A percentile compares a stretch with the other conserved stretches of the same genome.
Conservation (phyloP, 805 yeast species). For the Metschnikowia lachancei region DNA sequence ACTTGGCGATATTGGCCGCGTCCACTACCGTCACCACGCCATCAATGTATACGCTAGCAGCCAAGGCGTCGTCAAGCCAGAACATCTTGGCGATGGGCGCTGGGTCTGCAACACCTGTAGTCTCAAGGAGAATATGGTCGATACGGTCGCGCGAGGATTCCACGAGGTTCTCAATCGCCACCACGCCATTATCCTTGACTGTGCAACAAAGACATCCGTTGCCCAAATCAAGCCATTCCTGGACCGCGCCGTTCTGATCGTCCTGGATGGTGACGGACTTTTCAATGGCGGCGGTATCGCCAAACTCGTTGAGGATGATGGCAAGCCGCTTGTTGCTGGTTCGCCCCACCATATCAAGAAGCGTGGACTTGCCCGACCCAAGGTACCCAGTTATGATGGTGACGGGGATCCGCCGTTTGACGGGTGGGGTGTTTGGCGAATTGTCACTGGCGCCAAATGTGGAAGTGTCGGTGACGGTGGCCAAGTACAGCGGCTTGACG, state of each 20-base stretch:
- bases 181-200: slow-evolving; percentile 90
- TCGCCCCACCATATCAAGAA: slow-evolving; percentile 70
- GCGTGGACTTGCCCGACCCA: slow-evolving; percentile 92
- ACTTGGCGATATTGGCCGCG: slow-evolving; percentile 57
- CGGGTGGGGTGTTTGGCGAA: slow-evolving; percentile 17
- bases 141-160: slow-evolving; percentile 67
- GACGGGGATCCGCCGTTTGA: slow-evolving; percentile 61
- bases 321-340: slow-evolving; percentile 76
- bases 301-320: slow-evolving; percentile 88
- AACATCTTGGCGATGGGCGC: slow-evolving; percentile 97
- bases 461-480: slow-evolving; percentile 10
- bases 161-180: slow-evolving; percentile 86
- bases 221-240: slow-evolving; percentile 95
- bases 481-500: slow-evolving; percentile 17
- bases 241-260: slow-evolving; percentile 48
- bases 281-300: slow-evolving; percentile 87
- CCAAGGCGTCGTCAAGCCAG: slow-evolving; percentile 91
- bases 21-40: slow-evolving; percentile 90
- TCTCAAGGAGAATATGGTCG: slow-evolving; percentile 89
- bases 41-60: slow-evolving; percentile 82
- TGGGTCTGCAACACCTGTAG: slow-evolving; percentile 97
- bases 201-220: slow-evolving; percentile 97
- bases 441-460: slow-evolving; percentile 3
- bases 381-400: slow-evolving; percentile 92
- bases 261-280: slow-evolving; percentile 72